Evolutionary conservation across 768 basidiomycete genomes (phyloP).

Genomic region (Nevesoporus exiguus): DNA sequence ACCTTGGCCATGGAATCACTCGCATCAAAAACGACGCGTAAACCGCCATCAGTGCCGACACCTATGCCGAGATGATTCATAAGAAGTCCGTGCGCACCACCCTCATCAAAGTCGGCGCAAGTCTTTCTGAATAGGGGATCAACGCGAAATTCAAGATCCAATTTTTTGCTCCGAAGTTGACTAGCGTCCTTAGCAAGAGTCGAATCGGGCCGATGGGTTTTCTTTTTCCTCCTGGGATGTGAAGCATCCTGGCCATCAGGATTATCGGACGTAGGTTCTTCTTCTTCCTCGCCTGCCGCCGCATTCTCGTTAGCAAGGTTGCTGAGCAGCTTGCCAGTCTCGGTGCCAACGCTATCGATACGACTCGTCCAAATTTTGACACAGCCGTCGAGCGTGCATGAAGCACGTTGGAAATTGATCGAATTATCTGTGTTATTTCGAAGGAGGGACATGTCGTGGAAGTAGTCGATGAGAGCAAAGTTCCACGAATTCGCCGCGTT

Average conservation of each 20-base stretch:
- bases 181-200: constrained; percentile 87
- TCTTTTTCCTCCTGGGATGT: constrained; percentile 57
- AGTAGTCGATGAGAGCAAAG: constrained; percentile 97
- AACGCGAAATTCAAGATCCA: constrained; percentile 93
- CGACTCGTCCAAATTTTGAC: constrained; percentile 99
- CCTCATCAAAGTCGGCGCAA: constrained; percentile 97
- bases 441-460: constrained; percentile 95
- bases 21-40: constrained; percentile 94
- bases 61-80: constrained; percentile 93
- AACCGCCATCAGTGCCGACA: constrained; percentile 71
- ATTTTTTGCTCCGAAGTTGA: constrained; percentile 84
- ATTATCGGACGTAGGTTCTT: constrained; percentile 54
- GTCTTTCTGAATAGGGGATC: constrained; percentile 98
- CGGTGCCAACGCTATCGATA: constrained; percentile 94
- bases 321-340: constrained; percentile 91
- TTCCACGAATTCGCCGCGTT: constrained; percentile 97
- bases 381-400: constrained; percentile 95
- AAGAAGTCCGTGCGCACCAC: constrained; percentile 89
- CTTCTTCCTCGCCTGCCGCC: constrained; percentile 52
- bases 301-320: constrained; percentile 74
- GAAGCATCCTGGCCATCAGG: constrained; percentile 66
- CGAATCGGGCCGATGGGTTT: constrained; percentile 65
- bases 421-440: constrained; percentile 91
- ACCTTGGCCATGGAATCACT: constrained; percentile 83
- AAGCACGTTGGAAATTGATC: constrained; percentile 99